These are phyloP conservation scores for Aspergillus sp. DNA, from an alignment of 2,329 filamentous ascomycete species.

Conservation along the genomic window DNA sequence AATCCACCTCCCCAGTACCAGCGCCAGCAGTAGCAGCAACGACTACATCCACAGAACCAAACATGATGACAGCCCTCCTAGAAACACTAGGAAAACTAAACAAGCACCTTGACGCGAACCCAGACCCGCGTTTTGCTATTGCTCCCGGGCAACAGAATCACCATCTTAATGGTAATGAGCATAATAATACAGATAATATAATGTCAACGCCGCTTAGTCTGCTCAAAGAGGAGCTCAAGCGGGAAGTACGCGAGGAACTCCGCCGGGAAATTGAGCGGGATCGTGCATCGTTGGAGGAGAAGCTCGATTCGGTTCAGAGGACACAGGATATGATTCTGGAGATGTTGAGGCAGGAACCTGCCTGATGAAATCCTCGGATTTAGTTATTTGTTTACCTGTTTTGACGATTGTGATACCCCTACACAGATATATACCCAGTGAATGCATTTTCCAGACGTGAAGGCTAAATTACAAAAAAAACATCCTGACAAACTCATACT, in stretches of 20 bases:
- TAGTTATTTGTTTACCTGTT: conserved; percentile 1
- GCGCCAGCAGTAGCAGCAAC: conserved; percentile 5
- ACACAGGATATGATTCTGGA: conserved; percentile 37
- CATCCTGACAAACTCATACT: conserved; percentile 4
- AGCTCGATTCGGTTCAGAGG: conserved; percentile 31
- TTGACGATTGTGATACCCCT: conserved; percentile 17
- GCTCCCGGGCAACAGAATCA: background rate
- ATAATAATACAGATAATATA: background rate
- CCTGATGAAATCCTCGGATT: conserved; percentile 7
- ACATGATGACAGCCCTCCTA: conserved; percentile 27
- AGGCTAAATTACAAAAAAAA: conserved; percentile 34
- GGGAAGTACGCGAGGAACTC: conserved; percentile 28
- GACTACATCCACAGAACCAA: background rate
- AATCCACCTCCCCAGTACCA: conserved; percentile 8
- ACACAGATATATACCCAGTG: background rate
- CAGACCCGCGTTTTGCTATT: conserved; percentile 15
- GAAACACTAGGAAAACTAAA: conserved; percentile 33
- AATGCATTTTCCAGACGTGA: conserved; percentile 9
- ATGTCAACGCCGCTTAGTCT: conserved; percentile 1
- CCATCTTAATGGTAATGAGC: background rate
- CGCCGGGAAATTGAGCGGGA: conserved; percentile 27
- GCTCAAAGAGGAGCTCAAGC: conserved; percentile 27
- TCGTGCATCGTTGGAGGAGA: conserved; percentile 27
- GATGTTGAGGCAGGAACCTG: conserved; percentile 31
- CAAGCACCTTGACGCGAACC: conserved; percentile 26